A percentile compares a stretch with the other conserved stretches of the same genome.
Conservation (phyloP, 495 filamentous ascomycete species). For the Penicillium lagena region DNA sequence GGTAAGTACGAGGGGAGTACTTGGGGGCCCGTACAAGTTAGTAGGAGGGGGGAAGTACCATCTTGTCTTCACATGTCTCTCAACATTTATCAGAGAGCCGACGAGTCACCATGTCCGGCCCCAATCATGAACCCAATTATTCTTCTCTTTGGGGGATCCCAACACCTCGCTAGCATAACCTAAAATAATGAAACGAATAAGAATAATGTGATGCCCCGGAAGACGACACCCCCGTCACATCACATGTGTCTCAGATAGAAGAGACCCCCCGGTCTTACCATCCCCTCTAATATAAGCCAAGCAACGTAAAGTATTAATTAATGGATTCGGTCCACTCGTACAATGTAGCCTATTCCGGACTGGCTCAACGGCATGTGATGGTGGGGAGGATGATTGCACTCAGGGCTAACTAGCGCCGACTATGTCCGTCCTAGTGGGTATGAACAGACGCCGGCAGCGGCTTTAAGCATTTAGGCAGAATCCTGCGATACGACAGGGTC, state of each 20-base stretch:
- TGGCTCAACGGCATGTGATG: slow-evolving; percentile 1
- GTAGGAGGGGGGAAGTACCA: too few species aligned
- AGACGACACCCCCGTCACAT: slow-evolving; percentile 2
- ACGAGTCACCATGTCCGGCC: too few species aligned
- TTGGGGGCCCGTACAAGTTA: too few species aligned
- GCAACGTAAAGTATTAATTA: too few species aligned
- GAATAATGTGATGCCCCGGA: neutral
- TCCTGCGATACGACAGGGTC: too few species aligned
- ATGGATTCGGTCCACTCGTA: neutral
- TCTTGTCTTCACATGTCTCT: too few species aligned
- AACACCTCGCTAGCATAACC: neutral
- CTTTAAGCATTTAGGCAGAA: neutral
- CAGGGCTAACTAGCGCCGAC: too few species aligned
- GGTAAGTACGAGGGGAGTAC: too few species aligned
- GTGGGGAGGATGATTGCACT: neutral
- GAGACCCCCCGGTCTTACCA: neutral
- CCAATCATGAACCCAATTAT: too few species aligned
- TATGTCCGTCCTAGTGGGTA: neutral
- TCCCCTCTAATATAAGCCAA: too few species aligned
- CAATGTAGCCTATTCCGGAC: neutral
- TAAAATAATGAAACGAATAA: neutral
- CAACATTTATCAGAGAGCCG: too few species aligned
- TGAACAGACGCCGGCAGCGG: neutral
- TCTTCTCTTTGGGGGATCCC: neutral
- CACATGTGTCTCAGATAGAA: neutral